phyloP scores from a whole-genome alignment of 1,284 basidiomycete genomes.

The Paramarasmius palmivorus region DNA sequence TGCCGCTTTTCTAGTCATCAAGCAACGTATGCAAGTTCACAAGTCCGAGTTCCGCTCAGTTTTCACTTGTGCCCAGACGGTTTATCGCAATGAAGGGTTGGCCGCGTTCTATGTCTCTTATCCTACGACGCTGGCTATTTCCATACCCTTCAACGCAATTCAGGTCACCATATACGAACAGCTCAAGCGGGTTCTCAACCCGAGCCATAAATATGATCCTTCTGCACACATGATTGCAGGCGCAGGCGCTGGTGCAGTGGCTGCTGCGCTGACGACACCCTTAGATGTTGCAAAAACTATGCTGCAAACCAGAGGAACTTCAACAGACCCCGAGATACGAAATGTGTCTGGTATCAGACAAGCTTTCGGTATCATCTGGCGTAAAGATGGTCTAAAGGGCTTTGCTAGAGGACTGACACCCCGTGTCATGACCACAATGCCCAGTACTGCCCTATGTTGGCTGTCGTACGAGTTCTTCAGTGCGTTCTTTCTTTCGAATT shows the following conservation, averaged over 20 bases:
- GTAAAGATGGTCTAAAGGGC: conserved; percentile 82
- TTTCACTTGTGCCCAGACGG: conserved; percentile 76
- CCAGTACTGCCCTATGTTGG: conserved; percentile 98
- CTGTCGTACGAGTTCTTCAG: conserved; percentile 96
- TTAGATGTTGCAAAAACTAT: conserved; percentile 99
- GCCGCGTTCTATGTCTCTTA: conserved; percentile 97
- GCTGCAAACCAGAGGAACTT: conserved; percentile 91
- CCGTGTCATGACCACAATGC: conserved; percentile 93
- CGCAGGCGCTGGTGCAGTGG: conserved; percentile 90
- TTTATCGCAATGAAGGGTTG: conserved; percentile 87
- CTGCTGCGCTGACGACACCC: conserved; percentile 94
- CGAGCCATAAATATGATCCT: conserved; percentile 86
- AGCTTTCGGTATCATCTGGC: conserved; percentile 88
- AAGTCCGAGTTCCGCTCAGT: conserved; percentile 89
- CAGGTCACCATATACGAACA: conserved; percentile 98
- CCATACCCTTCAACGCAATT: conserved; percentile 97
- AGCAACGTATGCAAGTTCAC: conserved; percentile 98
- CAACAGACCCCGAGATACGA: conserved; percentile 81
- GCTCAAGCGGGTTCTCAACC: conserved; percentile 87
- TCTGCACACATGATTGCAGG: conserved; percentile 89
- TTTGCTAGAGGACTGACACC: conserved; percentile 90
- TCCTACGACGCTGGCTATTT: conserved; percentile 96
- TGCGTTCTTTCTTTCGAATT: conserved; percentile 47
- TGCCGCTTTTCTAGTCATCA: conserved; percentile 72
- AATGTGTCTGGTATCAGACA: conserved; percentile 85